Conservation (phyloP, 768 basidiomycete genomes). For the Lentinula guzmanii region DNA sequence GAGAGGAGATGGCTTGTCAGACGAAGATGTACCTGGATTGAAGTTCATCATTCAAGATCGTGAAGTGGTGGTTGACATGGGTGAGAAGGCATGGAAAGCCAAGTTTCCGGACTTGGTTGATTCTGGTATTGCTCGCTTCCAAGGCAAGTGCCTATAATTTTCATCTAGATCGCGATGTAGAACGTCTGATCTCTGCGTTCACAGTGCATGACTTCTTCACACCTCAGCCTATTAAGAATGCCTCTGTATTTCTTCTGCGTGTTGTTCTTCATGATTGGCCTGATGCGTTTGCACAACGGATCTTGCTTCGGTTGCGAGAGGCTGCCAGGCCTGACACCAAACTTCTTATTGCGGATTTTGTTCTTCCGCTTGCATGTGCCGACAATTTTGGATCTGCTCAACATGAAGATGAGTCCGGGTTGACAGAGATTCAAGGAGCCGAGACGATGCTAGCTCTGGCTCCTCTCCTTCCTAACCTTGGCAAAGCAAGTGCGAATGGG, state of each 20-base stretch:
- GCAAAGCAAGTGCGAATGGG: conserved; percentile 56
- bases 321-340: conserved; percentile 48
- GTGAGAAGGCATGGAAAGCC: conserved; percentile 49
- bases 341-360: conserved; percentile 66
- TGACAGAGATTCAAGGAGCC: conserved; percentile 44
- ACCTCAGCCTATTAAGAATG: conserved; percentile 45
- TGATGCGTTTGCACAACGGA: conserved; percentile 44
- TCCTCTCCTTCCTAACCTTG: conserved; percentile 68
- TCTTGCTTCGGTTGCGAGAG: conserved; percentile 37
- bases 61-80: conserved; percentile 41
- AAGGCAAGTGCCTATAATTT: conserved; percentile 26
- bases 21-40: conserved; percentile 17
- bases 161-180: neutral
- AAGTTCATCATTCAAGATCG: conserved; percentile 49
- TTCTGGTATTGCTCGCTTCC: conserved; percentile 45
- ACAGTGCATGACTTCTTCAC: conserved; percentile 73
- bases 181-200: neutral
- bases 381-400: conserved; percentile 30
- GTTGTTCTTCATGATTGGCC: conserved; percentile 80
- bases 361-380: conserved; percentile 65
- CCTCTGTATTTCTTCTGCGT: conserved; percentile 65
- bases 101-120: conserved; percentile 55
- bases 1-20: conserved; percentile 8
- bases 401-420: conserved; percentile 14
- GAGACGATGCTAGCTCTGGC: conserved; percentile 47